These are phyloP conservation scores for Mortierella sp. DNA, from an alignment of 371 early-diverging fungal genomes.

Conservation along the genomic window DNA sequence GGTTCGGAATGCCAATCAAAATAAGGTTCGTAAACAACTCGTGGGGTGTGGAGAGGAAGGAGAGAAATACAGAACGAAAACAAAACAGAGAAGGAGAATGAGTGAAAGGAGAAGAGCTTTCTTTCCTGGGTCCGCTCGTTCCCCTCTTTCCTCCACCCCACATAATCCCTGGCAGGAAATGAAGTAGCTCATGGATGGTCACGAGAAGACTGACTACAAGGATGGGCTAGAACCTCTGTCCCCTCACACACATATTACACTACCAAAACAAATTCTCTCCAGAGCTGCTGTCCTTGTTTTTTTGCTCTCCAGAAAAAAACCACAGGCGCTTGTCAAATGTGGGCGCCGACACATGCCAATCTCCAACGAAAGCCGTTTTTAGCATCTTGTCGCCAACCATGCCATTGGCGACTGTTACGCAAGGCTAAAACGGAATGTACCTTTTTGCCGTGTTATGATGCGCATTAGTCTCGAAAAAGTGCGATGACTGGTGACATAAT, in stretches of 20 bases:
- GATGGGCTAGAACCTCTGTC: background rate
- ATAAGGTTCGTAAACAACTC: background rate
- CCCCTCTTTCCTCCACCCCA: background rate
- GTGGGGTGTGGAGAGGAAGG: slow-evolving; percentile 1
- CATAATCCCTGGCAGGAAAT: background rate
- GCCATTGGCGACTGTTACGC: background rate
- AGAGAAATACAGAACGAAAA: background rate
- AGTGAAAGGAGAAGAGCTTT: background rate
- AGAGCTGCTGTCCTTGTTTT: background rate
- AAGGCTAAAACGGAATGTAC: background rate
- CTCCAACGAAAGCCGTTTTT: background rate
- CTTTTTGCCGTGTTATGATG: background rate
- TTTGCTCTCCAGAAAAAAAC: background rate
- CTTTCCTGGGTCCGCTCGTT: background rate
- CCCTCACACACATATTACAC: no score
- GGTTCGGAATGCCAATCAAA: background rate
- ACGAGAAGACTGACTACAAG: no score
- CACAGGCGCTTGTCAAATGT: background rate
- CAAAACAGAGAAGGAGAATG: background rate
- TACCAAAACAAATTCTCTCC: background rate
- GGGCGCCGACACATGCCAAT: slow-evolving; percentile 10
- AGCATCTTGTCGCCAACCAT: background rate
- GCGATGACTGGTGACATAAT: no score
- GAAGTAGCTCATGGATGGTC: background rate
- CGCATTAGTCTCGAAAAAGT: background rate